Conservation (phyloP, 208 protist species). For the Baffinella frigidus region DNA sequence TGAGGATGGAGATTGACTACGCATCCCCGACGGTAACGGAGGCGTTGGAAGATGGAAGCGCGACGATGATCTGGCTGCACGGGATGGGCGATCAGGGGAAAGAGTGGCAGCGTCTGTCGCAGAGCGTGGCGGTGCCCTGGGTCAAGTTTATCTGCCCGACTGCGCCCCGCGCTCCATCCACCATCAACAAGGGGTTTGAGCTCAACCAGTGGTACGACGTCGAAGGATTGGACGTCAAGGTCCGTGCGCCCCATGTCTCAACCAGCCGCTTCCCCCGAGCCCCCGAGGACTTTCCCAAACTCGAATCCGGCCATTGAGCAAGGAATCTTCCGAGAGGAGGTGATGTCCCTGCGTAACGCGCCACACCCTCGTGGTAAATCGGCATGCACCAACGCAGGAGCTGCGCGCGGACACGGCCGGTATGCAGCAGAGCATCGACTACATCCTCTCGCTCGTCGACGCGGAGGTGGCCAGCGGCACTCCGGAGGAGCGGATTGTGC, state of each 20-base stretch:
- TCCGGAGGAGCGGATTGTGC: background rate
- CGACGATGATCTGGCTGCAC: constrained; percentile 23
- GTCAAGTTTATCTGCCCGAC: constrained; percentile 37
- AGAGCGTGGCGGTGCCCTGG: background rate
- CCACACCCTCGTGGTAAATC: background rate
- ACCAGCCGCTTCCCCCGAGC: too few relatives aligned
- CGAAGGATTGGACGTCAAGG: background rate
- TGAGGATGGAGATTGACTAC: too few relatives aligned
- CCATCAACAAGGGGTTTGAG: background rate
- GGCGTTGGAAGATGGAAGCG: background rate
- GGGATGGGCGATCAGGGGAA: background rate
- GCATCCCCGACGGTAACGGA: too few relatives aligned
- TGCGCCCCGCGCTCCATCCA: background rate
- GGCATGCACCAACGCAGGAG: background rate
- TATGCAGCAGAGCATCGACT: background rate
- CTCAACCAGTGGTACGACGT: constrained; percentile 30
- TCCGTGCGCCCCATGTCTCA: background rate
- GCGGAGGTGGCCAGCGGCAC: background rate
- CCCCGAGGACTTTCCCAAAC: background rate
- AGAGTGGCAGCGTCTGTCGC: background rate
- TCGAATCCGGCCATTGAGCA: too few relatives aligned
- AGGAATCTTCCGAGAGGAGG: too few relatives aligned
- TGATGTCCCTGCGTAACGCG: too few relatives aligned
- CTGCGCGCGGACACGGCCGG: background rate
- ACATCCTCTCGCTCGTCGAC: constrained; percentile 6